A percentile compares a stretch with the other conserved stretches of the same genome.
phyloP scores from a whole-genome alignment of 2,329 filamentous ascomycete species.

The Harringtonia lauricola region DNA sequence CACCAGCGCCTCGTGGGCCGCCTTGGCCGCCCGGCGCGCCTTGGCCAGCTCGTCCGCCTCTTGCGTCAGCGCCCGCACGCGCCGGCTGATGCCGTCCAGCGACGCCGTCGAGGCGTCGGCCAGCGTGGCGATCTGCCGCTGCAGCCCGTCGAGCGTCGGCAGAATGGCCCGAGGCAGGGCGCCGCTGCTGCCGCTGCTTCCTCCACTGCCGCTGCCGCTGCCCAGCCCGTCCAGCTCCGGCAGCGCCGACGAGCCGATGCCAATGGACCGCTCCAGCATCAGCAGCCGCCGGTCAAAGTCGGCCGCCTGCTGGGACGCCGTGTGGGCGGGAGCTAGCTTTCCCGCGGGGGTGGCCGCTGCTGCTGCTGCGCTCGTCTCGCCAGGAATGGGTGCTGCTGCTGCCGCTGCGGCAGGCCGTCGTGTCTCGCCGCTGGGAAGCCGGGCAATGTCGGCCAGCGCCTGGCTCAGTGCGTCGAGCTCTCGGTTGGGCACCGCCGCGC shows the following conservation, averaged over 20 bases:
- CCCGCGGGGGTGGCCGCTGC: slow-evolving; percentile 11
- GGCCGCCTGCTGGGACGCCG: slow-evolving; percentile 68
- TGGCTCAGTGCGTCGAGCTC: slow-evolving; percentile 55
- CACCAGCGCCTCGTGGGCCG: slow-evolving; percentile 47
- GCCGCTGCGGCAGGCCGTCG: not conserved
- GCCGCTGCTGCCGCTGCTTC: slow-evolving; percentile 28
- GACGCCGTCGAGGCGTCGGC: slow-evolving; percentile 61
- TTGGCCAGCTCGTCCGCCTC: slow-evolving; percentile 66
- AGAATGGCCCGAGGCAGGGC: slow-evolving; percentile 58
- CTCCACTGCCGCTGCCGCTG: too few relatives aligned
- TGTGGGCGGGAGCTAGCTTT: slow-evolving; percentile 31
- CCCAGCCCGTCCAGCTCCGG: slow-evolving; percentile 50
- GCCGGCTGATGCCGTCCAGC: slow-evolving; percentile 59
- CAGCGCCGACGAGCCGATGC: slow-evolving; percentile 58
- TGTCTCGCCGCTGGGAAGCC: slow-evolving; percentile 16
- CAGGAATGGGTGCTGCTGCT: not conserved
- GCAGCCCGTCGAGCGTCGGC: slow-evolving; percentile 68
- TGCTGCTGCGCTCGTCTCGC: slow-evolving; percentile 13
- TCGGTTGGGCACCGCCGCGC: slow-evolving; percentile 21
- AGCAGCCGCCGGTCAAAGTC: slow-evolving; percentile 78
- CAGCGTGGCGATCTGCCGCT: slow-evolving; percentile 69
- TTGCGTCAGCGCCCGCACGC: slow-evolving; percentile 57
- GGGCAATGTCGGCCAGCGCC: slow-evolving; percentile 56
- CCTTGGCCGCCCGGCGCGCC: slow-evolving; percentile 49
- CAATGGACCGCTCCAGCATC: slow-evolving; percentile 69